Evolutionary conservation across 345 rosid genomes (phyloP).

Genomic region (Diplotaxis tenuifolia): DNA sequence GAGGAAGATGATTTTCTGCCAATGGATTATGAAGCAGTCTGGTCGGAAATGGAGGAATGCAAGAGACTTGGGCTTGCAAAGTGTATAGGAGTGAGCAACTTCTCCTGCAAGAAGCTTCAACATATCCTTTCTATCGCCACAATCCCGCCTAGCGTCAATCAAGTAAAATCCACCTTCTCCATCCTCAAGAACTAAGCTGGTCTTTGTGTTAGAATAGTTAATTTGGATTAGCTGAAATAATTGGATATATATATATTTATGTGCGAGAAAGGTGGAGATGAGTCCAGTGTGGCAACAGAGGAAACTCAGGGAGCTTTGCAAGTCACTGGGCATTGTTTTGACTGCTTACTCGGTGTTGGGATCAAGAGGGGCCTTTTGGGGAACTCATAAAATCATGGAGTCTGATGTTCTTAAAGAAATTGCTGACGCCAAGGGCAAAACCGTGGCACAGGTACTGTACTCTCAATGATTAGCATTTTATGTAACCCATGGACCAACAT

Average conservation of each 20-base stretch:
- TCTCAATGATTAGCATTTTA: neutral
- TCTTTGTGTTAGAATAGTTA: neutral
- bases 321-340: constrained; percentile 46
- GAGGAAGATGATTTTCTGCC: constrained; percentile 59
- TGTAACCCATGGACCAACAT: neutral
- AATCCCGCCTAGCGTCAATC: constrained; percentile 75
- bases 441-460: constrained; percentile 64
- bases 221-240: neutral
- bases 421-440: constrained; percentile 61
- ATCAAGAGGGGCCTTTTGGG: constrained; percentile 62
- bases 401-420: constrained; percentile 60
- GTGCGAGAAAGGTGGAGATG: constrained; percentile 65
- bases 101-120: constrained; percentile 65
- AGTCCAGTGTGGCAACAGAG: constrained; percentile 88
- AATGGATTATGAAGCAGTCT: constrained; percentile 60
- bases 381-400: constrained; percentile 62
- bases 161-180: constrained; percentile 41
- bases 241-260: neutral
- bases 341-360: constrained; percentile 69
- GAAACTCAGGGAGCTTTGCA: constrained; percentile 59
- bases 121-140: constrained; percentile 58
- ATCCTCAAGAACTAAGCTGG: neutral
- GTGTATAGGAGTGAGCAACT: constrained; percentile 80
- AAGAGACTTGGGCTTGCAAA: constrained; percentile 63
- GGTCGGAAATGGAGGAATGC: constrained; percentile 83